Evolutionary conservation across 2,329 filamentous ascomycete species (phyloP), one percentile per base, ranked within the genome.

Genomic region (Annulohypoxylon truncatum): DNA sequence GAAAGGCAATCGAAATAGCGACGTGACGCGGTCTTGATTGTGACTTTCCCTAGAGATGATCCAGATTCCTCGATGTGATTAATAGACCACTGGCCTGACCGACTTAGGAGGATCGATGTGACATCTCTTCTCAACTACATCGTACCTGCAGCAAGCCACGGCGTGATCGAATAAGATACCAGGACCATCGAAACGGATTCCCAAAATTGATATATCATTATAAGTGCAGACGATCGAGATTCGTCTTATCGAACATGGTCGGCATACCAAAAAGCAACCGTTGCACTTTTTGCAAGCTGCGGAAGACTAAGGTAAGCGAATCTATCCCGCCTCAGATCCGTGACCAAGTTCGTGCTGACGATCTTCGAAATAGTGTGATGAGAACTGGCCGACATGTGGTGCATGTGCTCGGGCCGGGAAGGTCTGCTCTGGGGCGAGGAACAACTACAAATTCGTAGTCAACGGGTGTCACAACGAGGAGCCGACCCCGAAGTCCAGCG

Each of bases 211-310:
- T 28, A 29, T 51, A 63, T 38, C 28, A 42, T 29, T 35, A 62
- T 24, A 28, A 35, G 38, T 24, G n/a, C 29, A 20, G n/a, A 18
- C 53, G 60, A 52, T 40, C 13, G 24, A 47, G 15, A 24, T 28
- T 26, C 56, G 48, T 48, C 26, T 13, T 9, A 13, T 46, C n/a
- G 31, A 72, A 7, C 53, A 76, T 75, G 74, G 74, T 76, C 31
- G 74, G 74, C 29, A 73, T 75, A 48, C 74, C 74, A 7, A 76
- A 75, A 64, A 75, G 74, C 46, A 75, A 74, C 58, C 73, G 74
- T n/a, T 75, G 74, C 59, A 72, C 67, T 0, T 76, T 76, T 38
- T 76, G 74, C 64, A 75, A 72, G 38, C 40, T 71, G 31, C 73
- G 74, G 13, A 75, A 75, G 62, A 75, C 74, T 2, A 76, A 76